A percentile compares a stretch with the other conserved stretches of the same genome.
phyloP scores from a whole-genome alignment of 805 yeast species.

The Pichia sporocuriosa region DNA sequence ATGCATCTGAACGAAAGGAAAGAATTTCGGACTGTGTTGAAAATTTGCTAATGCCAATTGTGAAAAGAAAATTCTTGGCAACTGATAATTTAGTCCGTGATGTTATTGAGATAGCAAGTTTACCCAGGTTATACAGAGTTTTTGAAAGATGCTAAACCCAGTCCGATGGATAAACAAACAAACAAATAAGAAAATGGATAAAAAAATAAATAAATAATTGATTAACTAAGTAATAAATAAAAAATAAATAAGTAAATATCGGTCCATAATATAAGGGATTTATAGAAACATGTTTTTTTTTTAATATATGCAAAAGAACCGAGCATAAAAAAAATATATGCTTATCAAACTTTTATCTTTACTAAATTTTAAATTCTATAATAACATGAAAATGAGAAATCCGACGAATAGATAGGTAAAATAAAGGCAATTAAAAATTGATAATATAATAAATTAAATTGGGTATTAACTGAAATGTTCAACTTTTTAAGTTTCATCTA shows the following conservation, averaged over 20 bases:
- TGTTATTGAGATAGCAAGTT: slow-evolving; percentile 78
- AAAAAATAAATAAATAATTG: not conserved
- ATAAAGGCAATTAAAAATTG: too few species aligned
- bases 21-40: slow-evolving; percentile 40
- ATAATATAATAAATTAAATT: too few species aligned
- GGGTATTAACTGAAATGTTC: too few species aligned
- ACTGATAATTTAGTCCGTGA: slow-evolving; percentile 44
- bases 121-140: slow-evolving; percentile 86
- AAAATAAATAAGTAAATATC: not conserved
- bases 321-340: too few species aligned
- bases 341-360: too few species aligned
- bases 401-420: too few species aligned
- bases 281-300: too few species aligned
- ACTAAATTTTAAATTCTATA: too few species aligned
- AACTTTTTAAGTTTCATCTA: too few species aligned
- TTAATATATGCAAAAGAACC: too few species aligned
- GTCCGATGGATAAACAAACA: not conserved
- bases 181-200: not conserved
- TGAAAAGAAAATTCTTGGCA: slow-evolving; percentile 60
- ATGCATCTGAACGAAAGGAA: slow-evolving; percentile 23
- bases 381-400: too few species aligned
- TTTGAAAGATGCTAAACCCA: slow-evolving; percentile 77
- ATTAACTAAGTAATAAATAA: not conserved
- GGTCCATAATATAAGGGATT: too few species aligned
- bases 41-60: slow-evolving; percentile 53